These are phyloP conservation scores for Flaveria linearis DNA, from an alignment of 129 eudicot genomes.

Conservation along the genomic window DNA sequence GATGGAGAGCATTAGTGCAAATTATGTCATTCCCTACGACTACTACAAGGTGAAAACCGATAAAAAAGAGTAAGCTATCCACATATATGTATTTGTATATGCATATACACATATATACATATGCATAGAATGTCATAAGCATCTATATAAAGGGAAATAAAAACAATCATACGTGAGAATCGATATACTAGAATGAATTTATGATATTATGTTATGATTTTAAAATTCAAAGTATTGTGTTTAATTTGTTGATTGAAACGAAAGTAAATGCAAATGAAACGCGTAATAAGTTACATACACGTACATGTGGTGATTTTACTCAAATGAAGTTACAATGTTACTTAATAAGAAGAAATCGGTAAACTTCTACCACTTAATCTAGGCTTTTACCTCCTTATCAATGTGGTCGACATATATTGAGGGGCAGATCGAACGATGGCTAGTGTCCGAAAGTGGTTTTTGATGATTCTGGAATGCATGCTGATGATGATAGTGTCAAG, in stretches of 20 bases:
- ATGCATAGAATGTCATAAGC: not conserved
- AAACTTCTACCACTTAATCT: constrained; percentile 11
- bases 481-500: too few species aligned
- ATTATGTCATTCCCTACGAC: constrained; percentile 37
- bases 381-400: constrained; percentile 20
- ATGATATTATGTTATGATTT: not conserved
- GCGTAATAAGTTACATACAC: not conserved
- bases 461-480: not conserved
- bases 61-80: not conserved
- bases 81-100: not conserved
- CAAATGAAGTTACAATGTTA: not conserved
- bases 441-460: not conserved
- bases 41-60: constrained; percentile 29
- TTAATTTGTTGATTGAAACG: not conserved
- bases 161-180: not conserved
- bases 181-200: too few species aligned
- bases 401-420: not conserved
- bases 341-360: not conserved
- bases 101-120: not conserved
- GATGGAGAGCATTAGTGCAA: constrained; percentile 36
- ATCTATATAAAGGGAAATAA: not conserved
- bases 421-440: constrained; percentile 10
- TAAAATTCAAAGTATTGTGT: not conserved
- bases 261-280: not conserved
- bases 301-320: not conserved